phyloP scores from a whole-genome alignment of 768 basidiomycete genomes.

The Cystoderma amianthinum region DNA sequence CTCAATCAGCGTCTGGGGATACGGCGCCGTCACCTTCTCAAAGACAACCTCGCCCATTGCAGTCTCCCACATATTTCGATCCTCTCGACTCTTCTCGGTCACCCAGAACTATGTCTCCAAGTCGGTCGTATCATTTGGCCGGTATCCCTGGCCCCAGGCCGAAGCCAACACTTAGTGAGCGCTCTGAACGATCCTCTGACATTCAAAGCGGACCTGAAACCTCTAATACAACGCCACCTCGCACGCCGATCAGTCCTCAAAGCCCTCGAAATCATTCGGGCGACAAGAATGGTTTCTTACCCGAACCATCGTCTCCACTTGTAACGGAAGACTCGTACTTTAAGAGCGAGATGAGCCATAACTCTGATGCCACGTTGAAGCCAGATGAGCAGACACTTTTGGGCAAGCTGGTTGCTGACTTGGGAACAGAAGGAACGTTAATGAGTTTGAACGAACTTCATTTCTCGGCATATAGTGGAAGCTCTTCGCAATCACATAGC shows the following conservation, averaged over 20 bases:
- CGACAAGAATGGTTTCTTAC: slow-evolving; percentile 17
- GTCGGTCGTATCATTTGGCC: slow-evolving; percentile 21
- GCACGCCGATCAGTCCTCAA: slow-evolving; percentile 53
- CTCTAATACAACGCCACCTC: slow-evolving; percentile 43
- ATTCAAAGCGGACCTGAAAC: slow-evolving; percentile 34
- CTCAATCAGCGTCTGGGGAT: slow-evolving; percentile 57
- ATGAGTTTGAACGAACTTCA: slow-evolving; percentile 7
- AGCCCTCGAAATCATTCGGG: slow-evolving; percentile 33
- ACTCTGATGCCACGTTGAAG: slow-evolving; percentile 20
- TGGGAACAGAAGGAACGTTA: slow-evolving; percentile 17
- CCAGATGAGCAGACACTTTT: slow-evolving; percentile 22
- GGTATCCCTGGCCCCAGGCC: slow-evolving; percentile 21
- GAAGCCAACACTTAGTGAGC: slow-evolving; percentile 21
- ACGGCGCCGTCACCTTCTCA: slow-evolving; percentile 30
- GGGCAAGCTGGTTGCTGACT: slow-evolving; percentile 11
- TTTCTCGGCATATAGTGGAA: slow-evolving; percentile 8
- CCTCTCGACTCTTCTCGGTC: slow-evolving; percentile 26
- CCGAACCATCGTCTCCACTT: slow-evolving; percentile 15
- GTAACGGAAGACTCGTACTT: slow-evolving; percentile 10
- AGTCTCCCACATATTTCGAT: slow-evolving; percentile 31
- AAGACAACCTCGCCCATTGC: slow-evolving; percentile 20
- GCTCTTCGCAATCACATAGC: slow-evolving; percentile 7
- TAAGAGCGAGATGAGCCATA: slow-evolving; percentile 9
- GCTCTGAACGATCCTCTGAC: slow-evolving; percentile 27
- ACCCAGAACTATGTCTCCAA: slow-evolving; percentile 27